phyloP scores from a whole-genome alignment of 2,329 filamentous ascomycete genomes.

The Elsinoe necatrix region DNA sequence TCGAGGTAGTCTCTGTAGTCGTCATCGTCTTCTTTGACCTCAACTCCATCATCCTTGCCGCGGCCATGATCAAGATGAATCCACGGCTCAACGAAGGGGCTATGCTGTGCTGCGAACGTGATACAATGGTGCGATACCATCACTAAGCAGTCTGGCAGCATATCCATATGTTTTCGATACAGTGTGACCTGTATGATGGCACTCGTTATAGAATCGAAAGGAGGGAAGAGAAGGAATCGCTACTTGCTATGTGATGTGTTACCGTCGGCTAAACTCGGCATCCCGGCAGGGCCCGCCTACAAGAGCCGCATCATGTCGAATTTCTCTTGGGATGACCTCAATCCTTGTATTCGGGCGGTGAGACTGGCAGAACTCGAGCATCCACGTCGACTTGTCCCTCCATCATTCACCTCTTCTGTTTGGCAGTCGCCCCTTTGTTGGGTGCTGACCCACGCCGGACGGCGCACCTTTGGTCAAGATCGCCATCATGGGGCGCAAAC shows the following conservation, averaged over 20 bases:
- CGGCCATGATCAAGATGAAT: too few relatives aligned
- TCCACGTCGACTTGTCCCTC: not conserved
- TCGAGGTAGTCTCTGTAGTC: not conserved
- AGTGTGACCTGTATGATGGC: too few relatives aligned
- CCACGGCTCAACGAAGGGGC: too few relatives aligned
- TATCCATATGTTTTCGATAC: too few relatives aligned
- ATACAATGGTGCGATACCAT: too few relatives aligned
- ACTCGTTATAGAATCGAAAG: too few relatives aligned
- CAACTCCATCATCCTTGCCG: too few relatives aligned
- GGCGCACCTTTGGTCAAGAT: not conserved
- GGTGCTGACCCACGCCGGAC: not conserved
- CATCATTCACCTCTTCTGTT: not conserved
- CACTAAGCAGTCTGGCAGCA: too few relatives aligned
- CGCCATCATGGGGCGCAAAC: slow-evolving; percentile 64
- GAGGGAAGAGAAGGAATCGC: too few relatives aligned
- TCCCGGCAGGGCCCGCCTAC: not conserved
- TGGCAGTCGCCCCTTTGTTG: slow-evolving; percentile 8
- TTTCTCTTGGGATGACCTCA: not conserved
- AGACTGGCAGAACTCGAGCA: slow-evolving; percentile 5
- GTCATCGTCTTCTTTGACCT: too few relatives aligned
- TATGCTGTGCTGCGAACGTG: too few relatives aligned
- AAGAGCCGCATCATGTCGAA: not conserved
- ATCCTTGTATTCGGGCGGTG: slow-evolving; percentile 3
- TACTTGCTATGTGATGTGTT: too few relatives aligned
- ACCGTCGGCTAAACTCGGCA: not conserved